phyloP scores from a whole-genome alignment of 352 stramenopile genomes.

The Peronosclerospora sorghi region DNA sequence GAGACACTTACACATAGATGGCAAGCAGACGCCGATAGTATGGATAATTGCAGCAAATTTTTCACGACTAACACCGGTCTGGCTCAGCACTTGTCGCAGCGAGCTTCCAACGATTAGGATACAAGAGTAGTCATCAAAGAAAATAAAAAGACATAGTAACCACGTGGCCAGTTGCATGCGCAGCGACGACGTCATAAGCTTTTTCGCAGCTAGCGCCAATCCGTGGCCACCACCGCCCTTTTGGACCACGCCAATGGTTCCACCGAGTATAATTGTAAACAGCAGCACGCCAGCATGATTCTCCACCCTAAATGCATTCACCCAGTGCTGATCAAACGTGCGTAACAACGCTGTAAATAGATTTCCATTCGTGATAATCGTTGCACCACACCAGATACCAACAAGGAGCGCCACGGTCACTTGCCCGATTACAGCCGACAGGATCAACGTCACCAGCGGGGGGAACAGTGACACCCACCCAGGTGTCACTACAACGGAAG shows the following conservation, averaged over 20 bases:
- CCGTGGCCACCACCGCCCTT: constrained; percentile 81
- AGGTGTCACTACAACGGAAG: constrained; percentile 43
- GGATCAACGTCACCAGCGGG: constrained; percentile 60
- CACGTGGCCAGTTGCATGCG: constrained; percentile 79
- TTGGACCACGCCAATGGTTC: constrained; percentile 83
- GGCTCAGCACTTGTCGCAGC: constrained; percentile 65
- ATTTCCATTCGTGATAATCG: constrained; percentile 71
- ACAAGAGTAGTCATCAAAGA: constrained; percentile 90
- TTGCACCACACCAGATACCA: constrained; percentile 82
- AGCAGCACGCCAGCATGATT: constrained; percentile 79
- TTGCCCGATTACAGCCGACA: constrained; percentile 62
- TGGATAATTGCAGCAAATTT: constrained; percentile 88
- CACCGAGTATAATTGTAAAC: constrained; percentile 84
- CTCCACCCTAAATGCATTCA: constrained; percentile 70
- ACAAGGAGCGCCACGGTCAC: constrained; percentile 73
- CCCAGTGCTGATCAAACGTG: constrained; percentile 84
- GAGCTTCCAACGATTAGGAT: constrained; percentile 87
- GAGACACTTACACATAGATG: constrained; percentile 64
- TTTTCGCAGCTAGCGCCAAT: constrained; percentile 64
- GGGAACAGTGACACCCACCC: constrained; percentile 68
- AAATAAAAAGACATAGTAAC: constrained; percentile 79
- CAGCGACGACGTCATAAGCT: constrained; percentile 74
- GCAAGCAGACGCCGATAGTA: constrained; percentile 76
- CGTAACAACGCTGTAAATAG: constrained; percentile 63
- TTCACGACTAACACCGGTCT: constrained; percentile 75